Conservation (phyloP, 768 basidiomycete genomes). For the Tulasnella sp. region DNA sequence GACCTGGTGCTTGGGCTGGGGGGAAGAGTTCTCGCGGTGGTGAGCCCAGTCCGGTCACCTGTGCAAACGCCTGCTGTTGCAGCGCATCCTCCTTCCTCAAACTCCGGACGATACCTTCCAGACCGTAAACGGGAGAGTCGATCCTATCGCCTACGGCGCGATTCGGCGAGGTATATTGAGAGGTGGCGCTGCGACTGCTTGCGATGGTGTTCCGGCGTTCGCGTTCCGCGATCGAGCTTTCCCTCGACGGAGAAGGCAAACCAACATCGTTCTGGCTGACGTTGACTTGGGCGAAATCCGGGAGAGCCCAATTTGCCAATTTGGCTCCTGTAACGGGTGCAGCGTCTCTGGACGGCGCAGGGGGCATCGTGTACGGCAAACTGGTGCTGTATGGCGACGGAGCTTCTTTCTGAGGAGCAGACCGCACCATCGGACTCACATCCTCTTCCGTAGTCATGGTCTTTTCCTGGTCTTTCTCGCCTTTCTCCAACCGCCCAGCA, state of each 20-base stretch:
- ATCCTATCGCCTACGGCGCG: conserved; percentile 21
- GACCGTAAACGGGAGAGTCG: conserved; percentile 48
- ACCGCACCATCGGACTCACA: not conserved
- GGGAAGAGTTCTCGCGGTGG: not conserved
- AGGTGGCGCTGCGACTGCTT: not conserved
- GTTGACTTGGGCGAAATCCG: not conserved
- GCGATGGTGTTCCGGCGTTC: conserved; percentile 8
- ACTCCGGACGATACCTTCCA: conserved; percentile 41
- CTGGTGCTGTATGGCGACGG: not conserved
- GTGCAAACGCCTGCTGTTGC: conserved; percentile 38
- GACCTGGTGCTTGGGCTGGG: not conserved
- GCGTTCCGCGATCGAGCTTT: not conserved
- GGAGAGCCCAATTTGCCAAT: not conserved
- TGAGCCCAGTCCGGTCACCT: conserved; percentile 30
- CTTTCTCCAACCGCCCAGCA: not conserved
- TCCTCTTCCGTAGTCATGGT: not conserved
- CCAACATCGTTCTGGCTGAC: not conserved
- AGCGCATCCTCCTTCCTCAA: not conserved
- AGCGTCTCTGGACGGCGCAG: not conserved
- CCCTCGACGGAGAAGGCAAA: not conserved
- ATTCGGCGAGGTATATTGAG: not conserved
- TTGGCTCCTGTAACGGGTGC: not conserved
- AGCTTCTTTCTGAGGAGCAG: not conserved
- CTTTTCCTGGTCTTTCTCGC: not conserved
- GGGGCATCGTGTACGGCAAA: not conserved